phyloP scores from a whole-genome alignment of 2,329 filamentous ascomycete genomes.

The Fusarium luffae region DNA sequence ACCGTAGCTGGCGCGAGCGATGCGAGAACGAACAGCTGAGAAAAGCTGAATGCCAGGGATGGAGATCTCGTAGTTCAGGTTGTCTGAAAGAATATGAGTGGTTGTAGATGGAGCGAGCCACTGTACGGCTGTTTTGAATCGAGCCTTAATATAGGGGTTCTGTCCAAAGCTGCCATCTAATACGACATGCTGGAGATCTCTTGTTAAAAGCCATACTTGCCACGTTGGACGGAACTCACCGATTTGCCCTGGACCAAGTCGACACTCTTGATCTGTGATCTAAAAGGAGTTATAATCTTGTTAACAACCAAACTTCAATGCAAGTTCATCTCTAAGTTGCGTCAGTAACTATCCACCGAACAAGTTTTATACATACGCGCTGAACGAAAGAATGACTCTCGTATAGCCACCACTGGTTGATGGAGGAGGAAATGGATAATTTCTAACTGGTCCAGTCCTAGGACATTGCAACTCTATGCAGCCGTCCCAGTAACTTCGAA shows the following conservation, averaged over 20 bases:
- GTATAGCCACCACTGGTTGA: neutral
- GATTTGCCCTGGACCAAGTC: neutral
- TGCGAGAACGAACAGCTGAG: neutral
- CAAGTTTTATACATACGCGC: neutral
- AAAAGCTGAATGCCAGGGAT: neutral
- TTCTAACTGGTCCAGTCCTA: neutral
- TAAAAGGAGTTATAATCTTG: neutral
- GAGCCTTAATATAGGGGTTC: neutral
- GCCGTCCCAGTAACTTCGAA: neutral
- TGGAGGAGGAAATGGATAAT: neutral
- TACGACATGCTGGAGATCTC: neutral
- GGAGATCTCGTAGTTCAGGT: neutral
- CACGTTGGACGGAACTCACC: neutral
- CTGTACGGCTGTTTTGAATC: neutral
- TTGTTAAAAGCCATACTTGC: neutral
- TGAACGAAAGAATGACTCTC: neutral
- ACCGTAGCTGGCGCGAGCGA: neutral
- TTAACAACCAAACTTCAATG: neutral
- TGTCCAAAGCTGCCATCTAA: neutral
- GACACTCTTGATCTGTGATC: neutral
- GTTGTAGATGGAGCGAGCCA: neutral
- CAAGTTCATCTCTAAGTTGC: neutral
- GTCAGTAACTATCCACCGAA: neutral
- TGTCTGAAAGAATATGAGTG: rapidly evolving
- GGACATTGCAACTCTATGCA: neutral